Base-by-base conservation (phyloP, 2,329 filamentous ascomycete species). In the Cordyceps javanica region DNA sequence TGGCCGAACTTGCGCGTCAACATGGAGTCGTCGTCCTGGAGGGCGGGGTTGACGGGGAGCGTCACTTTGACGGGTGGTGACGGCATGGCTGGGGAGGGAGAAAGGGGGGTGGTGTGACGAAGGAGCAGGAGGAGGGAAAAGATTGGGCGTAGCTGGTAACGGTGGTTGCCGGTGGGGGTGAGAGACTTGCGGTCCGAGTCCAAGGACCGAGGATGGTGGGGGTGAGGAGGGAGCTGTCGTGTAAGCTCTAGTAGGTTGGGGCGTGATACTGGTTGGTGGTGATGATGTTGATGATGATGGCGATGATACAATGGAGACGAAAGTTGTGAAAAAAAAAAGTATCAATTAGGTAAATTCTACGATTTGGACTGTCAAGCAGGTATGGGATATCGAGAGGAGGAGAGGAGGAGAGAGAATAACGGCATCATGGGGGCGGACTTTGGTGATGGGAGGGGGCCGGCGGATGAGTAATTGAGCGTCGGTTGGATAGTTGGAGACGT, bases 1-100 rank as follows among this genome's bases (percentile, higher is more conserved):
- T 82, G 86, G 71, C 90, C 90, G 73, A 91, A 93, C 68, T 87
- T 90, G 59, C 83, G 79, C 64, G 85, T 83, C 66, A 94, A 77
- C 85, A 91, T 90, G 13, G 81, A 83, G 70, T 79, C 75, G 72
- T 82, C 72, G 71, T 73, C 71, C 60, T 69, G 68, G 61, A 79
- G 71, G 61, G 66, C 72, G 56, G 76, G 71, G 57, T 78, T 71
- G 63, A 76, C 72, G 58, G 80, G 79, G 63, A 71, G 65, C 61
- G 77, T 78, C 75, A 75, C 46, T 50, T 46, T 59, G 57, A 52
- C 42, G 19, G 45, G 38, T 32, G 51, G 50, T 38, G 57, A 52
- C 32, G 51, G 57, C 53, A 59, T 55, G 19, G n/a, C 4, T 26
- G 23, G 39, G 39, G 39, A 21, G n/a, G 45, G 14, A 11, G n/a